phyloP scores from a whole-genome alignment of 371 early-diverging fungal species.

The Fennellomyces sp. region DNA sequence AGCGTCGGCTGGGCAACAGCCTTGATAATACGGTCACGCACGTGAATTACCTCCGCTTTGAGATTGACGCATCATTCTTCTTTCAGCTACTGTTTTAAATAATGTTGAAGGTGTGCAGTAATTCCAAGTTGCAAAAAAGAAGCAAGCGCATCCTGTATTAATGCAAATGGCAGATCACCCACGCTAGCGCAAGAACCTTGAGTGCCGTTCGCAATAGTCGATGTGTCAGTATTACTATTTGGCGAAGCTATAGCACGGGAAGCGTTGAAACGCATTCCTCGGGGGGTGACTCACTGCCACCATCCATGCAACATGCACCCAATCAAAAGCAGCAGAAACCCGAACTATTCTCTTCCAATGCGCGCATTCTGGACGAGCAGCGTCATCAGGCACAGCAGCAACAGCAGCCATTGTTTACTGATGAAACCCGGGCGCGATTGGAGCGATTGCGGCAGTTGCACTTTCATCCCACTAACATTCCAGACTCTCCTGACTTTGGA shows the following conservation, averaged over 20 bases:
- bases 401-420: conserved; percentile 27
- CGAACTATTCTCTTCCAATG: neutral
- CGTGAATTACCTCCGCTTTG: too few relatives aligned
- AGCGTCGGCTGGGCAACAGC: too few relatives aligned
- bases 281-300: neutral
- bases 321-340: neutral
- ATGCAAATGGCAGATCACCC: neutral
- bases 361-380: neutral
- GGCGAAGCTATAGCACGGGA: neutral
- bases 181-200: neutral
- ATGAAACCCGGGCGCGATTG: conserved; percentile 38
- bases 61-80: too few relatives aligned
- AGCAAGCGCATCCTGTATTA: neutral
- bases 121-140: neutral
- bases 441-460: conserved; percentile 44
- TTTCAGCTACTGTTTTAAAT: too few relatives aligned
- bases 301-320: neutral
- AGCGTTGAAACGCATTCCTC: neutral
- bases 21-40: too few relatives aligned
- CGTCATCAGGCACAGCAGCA: conserved; percentile 1
- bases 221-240: neutral
- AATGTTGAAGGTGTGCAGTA: neutral
- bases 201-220: neutral
- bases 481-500: conserved; percentile 67
- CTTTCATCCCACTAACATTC: conserved; percentile 56